Evolutionary conservation across 352 stramenopile genomes (phyloP).

Genomic region (Phytopythium vexans): DNA sequence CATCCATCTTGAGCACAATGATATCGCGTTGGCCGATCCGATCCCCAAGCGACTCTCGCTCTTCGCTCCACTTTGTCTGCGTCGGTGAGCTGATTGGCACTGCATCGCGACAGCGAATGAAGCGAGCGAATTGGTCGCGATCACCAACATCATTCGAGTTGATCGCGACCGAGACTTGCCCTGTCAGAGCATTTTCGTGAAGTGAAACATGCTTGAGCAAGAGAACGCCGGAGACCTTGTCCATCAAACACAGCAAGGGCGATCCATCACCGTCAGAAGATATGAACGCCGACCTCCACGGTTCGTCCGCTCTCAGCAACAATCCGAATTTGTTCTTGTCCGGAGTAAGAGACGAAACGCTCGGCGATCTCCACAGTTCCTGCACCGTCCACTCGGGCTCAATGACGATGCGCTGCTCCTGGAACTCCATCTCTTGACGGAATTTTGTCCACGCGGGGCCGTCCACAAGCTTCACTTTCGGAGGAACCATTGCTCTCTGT

Average conservation of each 20-base stretch:
- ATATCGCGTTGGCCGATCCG: conserved; percentile 21
- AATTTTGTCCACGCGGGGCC: conserved; percentile 35
- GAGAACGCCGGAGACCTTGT: conserved; percentile 30
- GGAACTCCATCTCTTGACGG: conserved; percentile 23
- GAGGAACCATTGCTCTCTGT: conserved; percentile 1
- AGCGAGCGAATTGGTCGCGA: too few relatives aligned
- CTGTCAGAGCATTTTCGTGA: conserved; percentile 4
- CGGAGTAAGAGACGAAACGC: background rate
- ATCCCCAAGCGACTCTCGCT: background rate
- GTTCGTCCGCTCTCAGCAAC: too few relatives aligned
- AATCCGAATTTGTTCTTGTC: too few relatives aligned
- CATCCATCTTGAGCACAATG: conserved; percentile 31
- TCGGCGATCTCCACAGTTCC: conserved; percentile 4
- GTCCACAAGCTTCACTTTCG: conserved; percentile 34
- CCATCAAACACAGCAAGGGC: conserved; percentile 41
- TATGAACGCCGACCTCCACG: background rate
- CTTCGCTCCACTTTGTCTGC: background rate
- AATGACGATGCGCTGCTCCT: conserved; percentile 33
- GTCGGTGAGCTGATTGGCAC: conserved; percentile 22
- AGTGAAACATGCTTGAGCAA: conserved; percentile 29
- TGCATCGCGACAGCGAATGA: conserved; percentile 31
- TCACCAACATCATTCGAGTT: too few relatives aligned
- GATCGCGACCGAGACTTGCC: too few relatives aligned
- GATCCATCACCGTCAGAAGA: conserved; percentile 10
- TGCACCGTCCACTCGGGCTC: conserved; percentile 35